These are phyloP conservation scores for Pistacia atlantica DNA, from an alignment of 345 rosid species.

Conservation along the genomic window DNA sequence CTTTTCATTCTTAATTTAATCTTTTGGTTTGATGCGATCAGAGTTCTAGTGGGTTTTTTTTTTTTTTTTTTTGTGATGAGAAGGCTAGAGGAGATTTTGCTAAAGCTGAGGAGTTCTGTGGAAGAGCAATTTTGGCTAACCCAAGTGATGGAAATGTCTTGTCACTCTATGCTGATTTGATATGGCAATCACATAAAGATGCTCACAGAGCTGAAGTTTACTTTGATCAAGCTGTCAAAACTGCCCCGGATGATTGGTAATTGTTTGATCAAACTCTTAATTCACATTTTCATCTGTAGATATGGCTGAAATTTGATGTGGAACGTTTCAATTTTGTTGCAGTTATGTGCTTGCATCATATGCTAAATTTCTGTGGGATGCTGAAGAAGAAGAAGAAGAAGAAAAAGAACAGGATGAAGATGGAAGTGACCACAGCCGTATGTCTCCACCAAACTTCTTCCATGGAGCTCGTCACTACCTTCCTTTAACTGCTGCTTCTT, in stretches of 20 bases:
- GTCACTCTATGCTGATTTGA: conserved; percentile 63
- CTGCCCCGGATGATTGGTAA: conserved; percentile 71
- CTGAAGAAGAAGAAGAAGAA: conserved; percentile 52
- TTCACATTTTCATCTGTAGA: background rate
- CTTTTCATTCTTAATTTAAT: background rate
- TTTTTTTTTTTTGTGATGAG: background rate
- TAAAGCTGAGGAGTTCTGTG: conserved; percentile 69
- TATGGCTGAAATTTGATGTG: conserved; percentile 10
- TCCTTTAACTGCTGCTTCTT: conserved; percentile 38
- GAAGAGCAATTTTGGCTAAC: conserved; percentile 64
- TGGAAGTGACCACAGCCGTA: conserved; percentile 5
- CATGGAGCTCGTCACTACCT: conserved; percentile 23
- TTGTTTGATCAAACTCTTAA: background rate
- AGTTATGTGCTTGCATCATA: conserved; percentile 75
- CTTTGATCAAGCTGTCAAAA: conserved; percentile 55
- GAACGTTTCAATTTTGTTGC: conserved; percentile 14
- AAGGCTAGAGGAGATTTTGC: conserved; percentile 56
- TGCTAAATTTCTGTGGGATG: conserved; percentile 76
- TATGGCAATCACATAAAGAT: conserved; percentile 57
- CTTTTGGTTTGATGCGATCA: background rate
- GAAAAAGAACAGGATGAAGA: conserved; percentile 21
- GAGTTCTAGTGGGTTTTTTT: background rate
- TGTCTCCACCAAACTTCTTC: conserved; percentile 31
- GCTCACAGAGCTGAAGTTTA: conserved; percentile 54
- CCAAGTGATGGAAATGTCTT: conserved; percentile 57